phyloP scores from a whole-genome alignment of 306 rosid genomes.

The Inga oerstediana region DNA sequence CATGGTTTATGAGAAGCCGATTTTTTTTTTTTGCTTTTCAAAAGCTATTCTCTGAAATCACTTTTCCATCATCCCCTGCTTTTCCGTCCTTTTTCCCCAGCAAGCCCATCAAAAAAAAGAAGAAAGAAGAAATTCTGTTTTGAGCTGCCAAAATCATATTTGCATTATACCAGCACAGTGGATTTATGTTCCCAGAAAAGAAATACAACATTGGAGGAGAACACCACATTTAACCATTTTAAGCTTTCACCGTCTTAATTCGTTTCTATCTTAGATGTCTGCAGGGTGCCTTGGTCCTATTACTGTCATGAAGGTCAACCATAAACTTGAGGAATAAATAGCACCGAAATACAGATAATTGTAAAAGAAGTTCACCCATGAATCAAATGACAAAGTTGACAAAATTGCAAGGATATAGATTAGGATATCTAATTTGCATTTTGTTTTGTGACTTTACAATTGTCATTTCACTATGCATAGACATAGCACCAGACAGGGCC shows the following conservation, averaged over 20 bases:
- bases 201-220: neutral
- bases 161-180: neutral
- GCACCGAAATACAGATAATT: neutral
- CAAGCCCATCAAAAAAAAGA: neutral
- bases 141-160: neutral
- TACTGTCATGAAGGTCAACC: neutral
- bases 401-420: neutral
- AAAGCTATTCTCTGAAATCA: too few species aligned
- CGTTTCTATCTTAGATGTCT: neutral
- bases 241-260: neutral
- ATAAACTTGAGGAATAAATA: neutral
- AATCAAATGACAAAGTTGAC: neutral
- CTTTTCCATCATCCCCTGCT: too few species aligned
- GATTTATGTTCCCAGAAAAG: neutral
- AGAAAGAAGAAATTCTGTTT: neutral
- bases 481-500: neutral
- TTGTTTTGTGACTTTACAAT: neutral
- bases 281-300: neutral
- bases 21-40: too few species aligned
- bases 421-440: too few species aligned
- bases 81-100: too few species aligned
- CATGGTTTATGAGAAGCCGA: too few species aligned
- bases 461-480: neutral
- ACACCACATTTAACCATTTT: neutral
- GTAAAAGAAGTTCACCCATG: neutral